Conservation (phyloP, 148 eudicot species). For the Chenopodium berlandieri region DNA sequence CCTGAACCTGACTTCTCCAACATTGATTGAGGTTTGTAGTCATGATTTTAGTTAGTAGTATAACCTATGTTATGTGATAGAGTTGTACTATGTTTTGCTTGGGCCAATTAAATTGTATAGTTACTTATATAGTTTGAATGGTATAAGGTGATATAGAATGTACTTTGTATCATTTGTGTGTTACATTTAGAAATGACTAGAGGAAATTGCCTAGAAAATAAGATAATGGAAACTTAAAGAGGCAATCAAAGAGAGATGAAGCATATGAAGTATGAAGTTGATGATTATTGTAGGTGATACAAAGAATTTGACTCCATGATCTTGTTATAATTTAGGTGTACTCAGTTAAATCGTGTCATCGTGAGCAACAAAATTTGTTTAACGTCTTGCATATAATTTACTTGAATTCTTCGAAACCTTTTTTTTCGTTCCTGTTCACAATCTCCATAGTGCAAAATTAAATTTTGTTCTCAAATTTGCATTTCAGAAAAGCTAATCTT, state of each 20-base stretch:
- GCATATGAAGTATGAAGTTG: background rate
- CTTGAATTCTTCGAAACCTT: too few relatives aligned
- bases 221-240: background rate
- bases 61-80: background rate
- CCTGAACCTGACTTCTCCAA: slow-evolving; percentile 87
- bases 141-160: background rate
- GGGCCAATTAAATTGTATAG: background rate
- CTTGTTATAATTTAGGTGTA: too few relatives aligned
- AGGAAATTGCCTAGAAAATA: background rate
- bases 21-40: slow-evolving; percentile 22
- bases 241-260: background rate
- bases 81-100: background rate
- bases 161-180: background rate
- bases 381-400: too few relatives aligned
- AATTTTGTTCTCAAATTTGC: too few relatives aligned
- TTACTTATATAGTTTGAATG: background rate
- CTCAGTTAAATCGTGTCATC: too few relatives aligned
- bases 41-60: background rate
- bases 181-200: background rate
- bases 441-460: too few relatives aligned
- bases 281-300: too few relatives aligned
- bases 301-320: background rate
- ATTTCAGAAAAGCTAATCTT: too few relatives aligned
- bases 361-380: too few relatives aligned
- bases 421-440: too few relatives aligned